A percentile compares a stretch with the other conserved stretches of the same genome.
Conservation (phyloP, 108 stramenopile species). For the Thalassiosira profunda region DNA sequence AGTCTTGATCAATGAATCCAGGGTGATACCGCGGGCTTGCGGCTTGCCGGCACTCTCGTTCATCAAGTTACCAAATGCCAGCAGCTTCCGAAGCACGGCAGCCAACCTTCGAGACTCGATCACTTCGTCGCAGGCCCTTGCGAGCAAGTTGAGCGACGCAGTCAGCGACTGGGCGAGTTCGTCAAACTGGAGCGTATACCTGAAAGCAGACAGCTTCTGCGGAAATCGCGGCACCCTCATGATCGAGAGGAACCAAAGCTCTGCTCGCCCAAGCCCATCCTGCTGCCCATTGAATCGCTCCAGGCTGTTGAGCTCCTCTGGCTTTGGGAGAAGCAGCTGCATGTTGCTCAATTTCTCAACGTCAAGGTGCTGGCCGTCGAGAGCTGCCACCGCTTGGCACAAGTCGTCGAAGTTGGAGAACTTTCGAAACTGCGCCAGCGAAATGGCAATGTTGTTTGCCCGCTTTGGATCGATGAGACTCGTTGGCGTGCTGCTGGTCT, state of each 20-base stretch:
- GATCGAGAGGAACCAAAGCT: conserved; percentile 46
- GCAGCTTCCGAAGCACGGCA: conserved; percentile 22
- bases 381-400: conserved; percentile 34
- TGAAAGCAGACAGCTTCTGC: conserved; percentile 30
- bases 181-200: conserved; percentile 38
- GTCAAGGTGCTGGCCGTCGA: conserved; percentile 28
- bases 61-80: conserved; percentile 49
- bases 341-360: conserved; percentile 35
- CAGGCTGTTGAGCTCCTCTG: conserved; percentile 21
- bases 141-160: conserved; percentile 11
- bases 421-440: conserved; percentile 44
- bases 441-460: conserved; percentile 50
- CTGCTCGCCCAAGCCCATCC: conserved; percentile 35
- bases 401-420: conserved; percentile 31
- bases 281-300: conserved; percentile 20
- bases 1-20: conserved; percentile 48
- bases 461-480: conserved; percentile 45
- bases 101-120: conserved; percentile 28
- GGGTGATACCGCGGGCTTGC: conserved; percentile 44
- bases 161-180: conserved; percentile 18
- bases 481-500: not conserved
- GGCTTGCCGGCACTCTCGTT: conserved; percentile 36
- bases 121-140: conserved; percentile 40
- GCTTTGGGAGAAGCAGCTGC: conserved; percentile 36
- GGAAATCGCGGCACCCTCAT: conserved; percentile 18